Evolutionary conservation across 2,329 filamentous ascomycete genomes (phyloP).

Genomic region (Fusarium circinatum): DNA sequence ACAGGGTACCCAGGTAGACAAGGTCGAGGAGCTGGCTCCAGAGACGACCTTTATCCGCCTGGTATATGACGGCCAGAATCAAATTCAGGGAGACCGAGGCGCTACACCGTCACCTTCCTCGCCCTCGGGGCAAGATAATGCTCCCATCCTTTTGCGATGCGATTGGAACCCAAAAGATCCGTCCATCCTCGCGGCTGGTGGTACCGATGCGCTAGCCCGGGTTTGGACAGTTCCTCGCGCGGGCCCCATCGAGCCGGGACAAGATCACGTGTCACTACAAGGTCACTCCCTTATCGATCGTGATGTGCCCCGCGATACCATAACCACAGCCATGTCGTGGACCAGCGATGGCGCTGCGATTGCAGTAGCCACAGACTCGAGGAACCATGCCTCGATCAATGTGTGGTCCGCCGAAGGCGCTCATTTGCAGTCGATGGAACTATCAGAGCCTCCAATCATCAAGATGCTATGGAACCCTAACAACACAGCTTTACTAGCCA

Average conservation of each 20-base stretch:
- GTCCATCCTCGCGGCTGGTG: conserved; percentile 73
- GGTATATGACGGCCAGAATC: conserved; percentile 53
- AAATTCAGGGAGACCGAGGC: conserved; percentile 51
- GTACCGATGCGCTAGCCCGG: conserved; percentile 76
- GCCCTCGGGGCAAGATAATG: conserved; percentile 58
- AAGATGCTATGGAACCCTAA: conserved; percentile 70
- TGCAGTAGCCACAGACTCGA: conserved; percentile 67
- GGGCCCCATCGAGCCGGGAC: conserved; percentile 54
- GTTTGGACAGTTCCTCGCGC: conserved; percentile 72
- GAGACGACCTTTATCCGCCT: conserved; percentile 71
- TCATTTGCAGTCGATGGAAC: conserved; percentile 63
- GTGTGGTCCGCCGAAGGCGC: conserved; percentile 66
- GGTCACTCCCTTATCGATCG: conserved; percentile 61
- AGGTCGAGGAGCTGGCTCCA: conserved; percentile 68
- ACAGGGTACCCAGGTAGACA: conserved; percentile 72
- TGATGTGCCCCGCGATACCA: conserved; percentile 61
- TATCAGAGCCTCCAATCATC: conserved; percentile 69
- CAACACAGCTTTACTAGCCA: conserved; percentile 64
- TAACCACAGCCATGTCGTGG: conserved; percentile 70
- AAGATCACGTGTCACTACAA: conserved; percentile 55
- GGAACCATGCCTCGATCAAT: conserved; percentile 61
- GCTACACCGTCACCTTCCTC: conserved; percentile 49
- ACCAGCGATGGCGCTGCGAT: conserved; percentile 65
- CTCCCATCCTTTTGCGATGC: conserved; percentile 73
- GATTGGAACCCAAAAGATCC: conserved; percentile 75